Evolutionary conservation across 805 yeast genomes (phyloP), one percentile per base, ranked within the genome.

Genomic region (Monosporozyma aerobia): DNA sequence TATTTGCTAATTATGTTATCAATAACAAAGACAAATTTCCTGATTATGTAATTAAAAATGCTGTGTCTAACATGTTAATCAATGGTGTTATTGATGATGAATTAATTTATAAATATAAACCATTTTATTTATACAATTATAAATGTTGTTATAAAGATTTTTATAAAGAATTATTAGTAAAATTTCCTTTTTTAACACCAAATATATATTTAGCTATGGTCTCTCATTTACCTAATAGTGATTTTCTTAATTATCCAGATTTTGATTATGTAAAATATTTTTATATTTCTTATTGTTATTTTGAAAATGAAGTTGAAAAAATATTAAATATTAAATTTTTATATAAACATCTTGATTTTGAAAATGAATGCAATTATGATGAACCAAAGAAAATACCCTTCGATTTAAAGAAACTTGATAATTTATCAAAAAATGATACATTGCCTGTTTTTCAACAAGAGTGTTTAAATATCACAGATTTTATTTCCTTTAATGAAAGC

Each of bases 1-100:
- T 43, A 9, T 48, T 48, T 30, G 51, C 51, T 32, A 43, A 35
- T 23, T 37, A 37, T 43, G 51, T 48, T 2, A 29, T 48, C 9
- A 40, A 48, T 19, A 40, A 48, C n/a, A 43, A 41, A 22, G 32
- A 23, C 1, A 22, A 48, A 23, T 48, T 48, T 30, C 51, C 46
- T 1, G 40, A 40, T 19, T 48, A 29, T 40, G 51, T 48, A 13
- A 25, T 43, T 43, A 29, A 30, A 35, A 35, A 37, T 40, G 51
- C 51, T 1, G 55, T 41, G 47, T 64, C 44, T 60, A 62, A 32
- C 50, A 52, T 33, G 57, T 60, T 48, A 10, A 48, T 48, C 13
- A 40, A 48, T 41, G 46, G 51, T 29, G 14, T 41, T 16, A 30
- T 23, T 4, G 19, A 40, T 22, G 30, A 48, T 3, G 30, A 48